Base-by-base conservation (phyloP, 257 asterid genomes). In the Nicotiana obtusifolia region DNA sequence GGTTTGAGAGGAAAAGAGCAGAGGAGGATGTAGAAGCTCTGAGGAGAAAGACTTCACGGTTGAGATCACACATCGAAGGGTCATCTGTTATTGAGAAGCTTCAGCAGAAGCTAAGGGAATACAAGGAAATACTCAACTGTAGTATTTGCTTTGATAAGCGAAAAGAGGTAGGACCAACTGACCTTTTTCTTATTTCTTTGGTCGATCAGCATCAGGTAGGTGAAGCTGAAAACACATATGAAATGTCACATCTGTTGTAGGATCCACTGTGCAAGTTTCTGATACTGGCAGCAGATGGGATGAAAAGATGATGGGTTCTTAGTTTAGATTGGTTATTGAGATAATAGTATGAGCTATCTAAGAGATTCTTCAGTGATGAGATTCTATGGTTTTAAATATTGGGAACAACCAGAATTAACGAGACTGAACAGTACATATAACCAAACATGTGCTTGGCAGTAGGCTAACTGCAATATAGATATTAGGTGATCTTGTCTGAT, bases 81-180 rank as follows among this genome's bases (percentile, higher is more conserved):
- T 88, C 91, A 49, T 90, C 99, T 59, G 81, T 87, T 28, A 82
- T 89, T 68, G 91, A 92, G 86, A 96, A 93, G 92, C 98, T 93
- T 80, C 88, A 85, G 81, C 92, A 89, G 85, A 98, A 93, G 88
- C 93, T 94, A 56, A 89, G 68, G 85, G 98, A 93, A 87, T 96
- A 93, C 90, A 89, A 86, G 82, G 98, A 93, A 80, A 96, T 96
- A 87, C 93, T 96, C 57, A 94, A 91, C 86, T 96, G 99, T 86
- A 87, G 91, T 77, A 91, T 96, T 81, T 96, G 98, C 91, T 93
- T 86, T 86, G 98, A 96, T 68, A 88, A 94, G 86, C 87, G 97
- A 84, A 96, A 96, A 89, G 98, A 96, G 99, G 98, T 96, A 88
- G 57, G 71, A 37, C 62, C 17, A 30, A 24, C 41, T 60, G 75